These are phyloP conservation scores for Bretschneidera sinensis DNA, from an alignment of 345 rosid species.

Conservation along the genomic window DNA sequence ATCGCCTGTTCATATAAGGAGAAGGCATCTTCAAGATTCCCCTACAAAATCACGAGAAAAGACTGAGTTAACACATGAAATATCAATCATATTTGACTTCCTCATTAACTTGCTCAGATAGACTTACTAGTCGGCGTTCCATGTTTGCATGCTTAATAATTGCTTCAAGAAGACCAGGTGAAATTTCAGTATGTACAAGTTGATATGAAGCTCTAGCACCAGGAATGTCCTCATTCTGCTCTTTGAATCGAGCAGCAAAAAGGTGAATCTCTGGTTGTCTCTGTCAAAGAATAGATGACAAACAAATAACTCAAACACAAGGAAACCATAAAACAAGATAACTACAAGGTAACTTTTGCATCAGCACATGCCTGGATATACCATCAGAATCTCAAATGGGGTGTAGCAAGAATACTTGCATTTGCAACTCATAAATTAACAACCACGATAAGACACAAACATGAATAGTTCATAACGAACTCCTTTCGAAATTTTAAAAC, in stretches of 20 bases:
- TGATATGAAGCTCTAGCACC: slow-evolving; percentile 93
- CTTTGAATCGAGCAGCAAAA: slow-evolving; percentile 83
- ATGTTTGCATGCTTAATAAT: slow-evolving; percentile 91
- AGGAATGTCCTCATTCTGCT: slow-evolving; percentile 69
- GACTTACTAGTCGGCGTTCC: slow-evolving; percentile 79
- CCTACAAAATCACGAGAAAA: slow-evolving; percentile 46
- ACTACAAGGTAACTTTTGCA: neutral
- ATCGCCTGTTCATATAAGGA: slow-evolving; percentile 84
- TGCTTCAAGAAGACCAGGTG: slow-evolving; percentile 97
- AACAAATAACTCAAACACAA: slow-evolving; percentile 9
- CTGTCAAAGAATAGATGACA: slow-evolving; percentile 35
- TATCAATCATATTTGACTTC: slow-evolving; percentile 8
- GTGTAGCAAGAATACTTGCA: neutral
- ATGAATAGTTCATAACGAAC: neutral
- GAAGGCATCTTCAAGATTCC: slow-evolving; percentile 70
- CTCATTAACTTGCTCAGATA: slow-evolving; percentile 15
- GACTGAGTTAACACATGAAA: slow-evolving; percentile 16
- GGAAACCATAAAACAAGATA: neutral
- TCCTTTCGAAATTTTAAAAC: neutral
- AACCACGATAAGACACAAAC: too few species aligned
- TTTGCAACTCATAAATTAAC: neutral
- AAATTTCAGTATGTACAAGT: slow-evolving; percentile 72
- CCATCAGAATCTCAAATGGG: too few species aligned
- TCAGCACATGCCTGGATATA: neutral
- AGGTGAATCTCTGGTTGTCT: slow-evolving; percentile 93